Percentiles rank a stretch among this genome's conserved stretches.
Conservation (phyloP, 1,284 basidiomycete genomes). For the Polyporus tsugae region DNA sequence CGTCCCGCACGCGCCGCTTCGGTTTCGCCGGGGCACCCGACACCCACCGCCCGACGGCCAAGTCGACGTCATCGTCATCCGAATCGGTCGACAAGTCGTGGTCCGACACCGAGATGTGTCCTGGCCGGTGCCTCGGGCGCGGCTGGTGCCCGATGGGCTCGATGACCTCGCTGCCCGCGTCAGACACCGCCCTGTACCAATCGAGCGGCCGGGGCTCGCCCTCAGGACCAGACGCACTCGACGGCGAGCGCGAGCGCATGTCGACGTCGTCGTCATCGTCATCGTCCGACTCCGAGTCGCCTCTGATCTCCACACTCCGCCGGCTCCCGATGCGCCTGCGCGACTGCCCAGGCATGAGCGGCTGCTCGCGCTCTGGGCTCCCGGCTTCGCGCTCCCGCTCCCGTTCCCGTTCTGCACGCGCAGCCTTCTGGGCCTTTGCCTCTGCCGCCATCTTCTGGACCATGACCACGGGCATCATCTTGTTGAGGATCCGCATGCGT, state of each 20-base stretch:
- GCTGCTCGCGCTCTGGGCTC: slow-evolving; percentile 16
- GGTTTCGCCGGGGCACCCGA: slow-evolving; percentile 11
- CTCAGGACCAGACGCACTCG: background rate
- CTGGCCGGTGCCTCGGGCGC: slow-evolving; percentile 11
- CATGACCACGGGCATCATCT: slow-evolving; percentile 34
- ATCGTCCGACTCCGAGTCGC: slow-evolving; percentile 38
- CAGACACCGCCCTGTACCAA: background rate
- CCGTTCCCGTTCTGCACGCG: slow-evolving; percentile 12
- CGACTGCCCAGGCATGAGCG: slow-evolving; percentile 38
- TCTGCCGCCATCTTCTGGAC: slow-evolving; percentile 21
- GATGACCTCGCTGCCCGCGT: slow-evolving; percentile 12
- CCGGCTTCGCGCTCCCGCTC: background rate
- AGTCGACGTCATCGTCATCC: slow-evolving; percentile 17
- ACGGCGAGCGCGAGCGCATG: slow-evolving; percentile 8
- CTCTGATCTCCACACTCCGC: slow-evolving; percentile 32
- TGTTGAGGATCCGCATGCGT: slow-evolving; percentile 24
- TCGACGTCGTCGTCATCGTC: slow-evolving; percentile 33
- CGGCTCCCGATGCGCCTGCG: slow-evolving; percentile 29
- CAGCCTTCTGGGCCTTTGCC: background rate
- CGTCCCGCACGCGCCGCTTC: slow-evolving; percentile 7
- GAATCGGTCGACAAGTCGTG: slow-evolving; percentile 3
- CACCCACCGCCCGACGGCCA: slow-evolving; percentile 8
- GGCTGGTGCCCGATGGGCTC: slow-evolving; percentile 30
- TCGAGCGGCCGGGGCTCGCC: background rate
- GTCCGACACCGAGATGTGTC: slow-evolving; percentile 12